Evolutionary conservation across 306 rosid species (phyloP).

Genomic region (Echinosophora koreensis): DNA sequence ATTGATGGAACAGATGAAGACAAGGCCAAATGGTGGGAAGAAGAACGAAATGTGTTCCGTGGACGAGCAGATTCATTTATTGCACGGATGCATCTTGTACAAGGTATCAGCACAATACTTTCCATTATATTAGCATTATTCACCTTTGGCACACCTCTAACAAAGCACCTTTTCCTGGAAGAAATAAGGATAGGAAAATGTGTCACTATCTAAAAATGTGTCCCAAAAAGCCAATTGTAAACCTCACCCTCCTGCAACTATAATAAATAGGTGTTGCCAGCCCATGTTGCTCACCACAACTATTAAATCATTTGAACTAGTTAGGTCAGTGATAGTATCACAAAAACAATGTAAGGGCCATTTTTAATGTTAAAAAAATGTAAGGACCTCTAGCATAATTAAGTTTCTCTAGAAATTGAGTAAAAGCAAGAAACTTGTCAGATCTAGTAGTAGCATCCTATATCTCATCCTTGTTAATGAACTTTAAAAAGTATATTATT

Average conservation of each 20-base stretch:
- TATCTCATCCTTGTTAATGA: slow-evolving; percentile 1
- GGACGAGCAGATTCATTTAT: slow-evolving; percentile 97
- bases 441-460: neutral
- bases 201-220: neutral
- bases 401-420: neutral
- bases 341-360: slow-evolving; percentile 10
- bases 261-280: neutral
- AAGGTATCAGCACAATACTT: slow-evolving; percentile 69
- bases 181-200: neutral
- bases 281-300: slow-evolving; percentile 8
- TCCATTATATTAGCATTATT: slow-evolving; percentile 22
- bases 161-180: neutral
- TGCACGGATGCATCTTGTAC: slow-evolving; percentile 98
- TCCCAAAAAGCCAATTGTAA: neutral
- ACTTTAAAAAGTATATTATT: neutral
- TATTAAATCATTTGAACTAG: slow-evolving; percentile 17
- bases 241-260: neutral
- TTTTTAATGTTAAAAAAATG: neutral
- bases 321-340: slow-evolving; percentile 6
- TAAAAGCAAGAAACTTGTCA: neutral
- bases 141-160: slow-evolving; percentile 17
- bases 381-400: neutral
- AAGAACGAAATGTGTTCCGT: slow-evolving; percentile 84
- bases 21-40: slow-evolving; percentile 96
- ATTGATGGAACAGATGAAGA: slow-evolving; percentile 91